phyloP scores from a whole-genome alignment of 352 stramenopile species.

The Phytophthora multivora region DNA sequence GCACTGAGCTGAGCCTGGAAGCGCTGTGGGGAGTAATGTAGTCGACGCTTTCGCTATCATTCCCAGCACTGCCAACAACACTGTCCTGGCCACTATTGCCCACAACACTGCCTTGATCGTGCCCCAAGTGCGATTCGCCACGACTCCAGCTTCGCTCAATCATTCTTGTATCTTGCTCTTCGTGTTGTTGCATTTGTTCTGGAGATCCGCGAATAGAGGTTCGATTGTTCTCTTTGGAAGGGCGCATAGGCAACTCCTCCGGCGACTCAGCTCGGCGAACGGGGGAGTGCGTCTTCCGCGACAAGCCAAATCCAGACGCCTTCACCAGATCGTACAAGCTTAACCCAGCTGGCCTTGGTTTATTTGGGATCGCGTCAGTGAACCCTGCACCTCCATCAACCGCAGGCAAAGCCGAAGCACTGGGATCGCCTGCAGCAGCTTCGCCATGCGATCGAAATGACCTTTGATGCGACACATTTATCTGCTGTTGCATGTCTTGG shows the following conservation, averaged over 20 bases:
- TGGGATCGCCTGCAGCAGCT: neutral
- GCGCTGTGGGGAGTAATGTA: neutral
- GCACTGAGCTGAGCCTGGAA: neutral
- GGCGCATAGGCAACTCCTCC: conserved; percentile 1
- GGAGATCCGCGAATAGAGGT: neutral
- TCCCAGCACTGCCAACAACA: neutral
- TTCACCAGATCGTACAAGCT: conserved; percentile 55
- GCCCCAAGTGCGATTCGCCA: neutral
- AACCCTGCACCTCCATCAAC: conserved; percentile 2
- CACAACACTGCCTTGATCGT: conserved; percentile 5
- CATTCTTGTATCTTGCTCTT: neutral
- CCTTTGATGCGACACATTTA: conserved; percentile 10
- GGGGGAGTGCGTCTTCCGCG: conserved; percentile 4
- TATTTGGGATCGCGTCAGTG: conserved; percentile 1
- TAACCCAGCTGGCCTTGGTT: conserved; percentile 31
- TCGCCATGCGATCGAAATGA: neutral
- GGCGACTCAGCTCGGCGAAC: conserved; percentile 8
- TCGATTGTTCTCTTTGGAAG: conserved; percentile 5
- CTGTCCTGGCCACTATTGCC: neutral
- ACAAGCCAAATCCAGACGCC: conserved; percentile 23
- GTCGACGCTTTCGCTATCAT: neutral
- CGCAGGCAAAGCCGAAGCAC: conserved; percentile 5
- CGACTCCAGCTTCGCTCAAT: conserved; percentile 5
- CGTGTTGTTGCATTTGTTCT: neutral
- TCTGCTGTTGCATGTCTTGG: conserved; percentile 13